phyloP scores from a whole-genome alignment of 2,329 filamentous ascomycete species.

The Xenosphaeropsis pyriputrescens region DNA sequence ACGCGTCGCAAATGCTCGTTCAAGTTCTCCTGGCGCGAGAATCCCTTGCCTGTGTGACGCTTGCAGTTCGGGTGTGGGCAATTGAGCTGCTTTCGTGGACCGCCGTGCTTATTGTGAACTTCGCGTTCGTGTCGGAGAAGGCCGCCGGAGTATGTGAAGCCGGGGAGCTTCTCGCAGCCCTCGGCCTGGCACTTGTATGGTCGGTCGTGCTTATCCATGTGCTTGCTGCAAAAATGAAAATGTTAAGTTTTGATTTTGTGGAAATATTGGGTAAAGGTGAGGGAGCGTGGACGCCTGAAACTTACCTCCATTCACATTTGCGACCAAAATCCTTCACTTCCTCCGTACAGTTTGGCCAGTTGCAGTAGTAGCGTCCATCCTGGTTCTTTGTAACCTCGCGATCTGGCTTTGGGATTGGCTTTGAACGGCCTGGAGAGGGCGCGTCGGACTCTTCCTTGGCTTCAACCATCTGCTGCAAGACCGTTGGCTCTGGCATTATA shows the following conservation, averaged over 20 bases:
- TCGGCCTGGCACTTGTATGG: conserved; percentile 74
- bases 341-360: conserved; percentile 52
- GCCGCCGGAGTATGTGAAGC: conserved; percentile 90
- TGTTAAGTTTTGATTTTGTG: conserved; percentile 9
- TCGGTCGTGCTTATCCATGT: conserved; percentile 96
- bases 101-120: conserved; percentile 81
- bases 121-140: conserved; percentile 83
- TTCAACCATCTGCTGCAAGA: background rate
- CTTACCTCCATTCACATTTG: conserved; percentile 91
- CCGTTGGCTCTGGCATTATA: conserved; percentile 6
- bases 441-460: conserved; percentile 14
- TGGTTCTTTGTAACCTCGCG: conserved; percentile 44
- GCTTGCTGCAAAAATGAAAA: conserved; percentile 47
- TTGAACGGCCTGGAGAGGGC: conserved; percentile 19
- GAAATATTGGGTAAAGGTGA: conserved; percentile 1
- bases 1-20: conserved; percentile 86
- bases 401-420: conserved; percentile 42
- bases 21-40: conserved; percentile 85
- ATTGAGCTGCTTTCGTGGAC: conserved; percentile 73
- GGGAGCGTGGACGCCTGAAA: conserved; percentile 11
- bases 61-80: conserved; percentile 84
- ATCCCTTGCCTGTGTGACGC: conserved; percentile 74
- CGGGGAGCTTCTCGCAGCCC: conserved; percentile 83
- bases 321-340: conserved; percentile 54
- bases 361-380: conserved; percentile 67